Evolutionary conservation across 768 basidiomycete genomes (phyloP), one percentile per base, ranked within the genome.

Genomic region (Agrocybe pediades): DNA sequence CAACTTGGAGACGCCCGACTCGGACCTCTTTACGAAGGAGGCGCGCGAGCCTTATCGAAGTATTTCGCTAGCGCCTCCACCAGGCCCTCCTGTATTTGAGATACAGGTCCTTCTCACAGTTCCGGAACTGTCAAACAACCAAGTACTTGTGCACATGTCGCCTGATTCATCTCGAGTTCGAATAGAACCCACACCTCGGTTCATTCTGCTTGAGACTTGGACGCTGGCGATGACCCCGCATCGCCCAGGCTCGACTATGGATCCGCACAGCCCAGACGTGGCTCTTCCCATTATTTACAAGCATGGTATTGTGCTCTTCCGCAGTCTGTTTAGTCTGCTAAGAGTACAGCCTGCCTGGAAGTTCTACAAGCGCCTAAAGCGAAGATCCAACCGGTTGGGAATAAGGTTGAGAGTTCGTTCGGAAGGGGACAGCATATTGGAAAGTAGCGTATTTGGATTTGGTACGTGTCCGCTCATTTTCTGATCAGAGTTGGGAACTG

Each of bases 201-300:
- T 76, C 62, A 84, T 93, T 53, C 75, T 92, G 4, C 82, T 92
- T 60, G 90, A 92, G 74, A 78, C 79, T 17, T 90, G 87, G 83
- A 69, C 75, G 17, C 74, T 92, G 54, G 68, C 64, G 36, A 84
- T 58, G 57, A 46, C 50, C 30, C 86, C 60, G 56, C 58, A 52
- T 67, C 67, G 19, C 55, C 54, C 25, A 58, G 56, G 41, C 33
- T 70, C 53, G 44, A 57, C 23, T 46, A 54, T 46, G 55, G 53
- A 36, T 41, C 64, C 17, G 16, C 62, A 62, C 41, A 66, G 65
- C 51, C 60, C 68, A 45, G 86, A 87, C 54, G 75, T 87, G 33
- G 81, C 85, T 13, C 82, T 87, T 29, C 79, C 90, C 0, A 88
- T 86, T 11, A 86, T 91, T 49, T 93, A 93, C 79, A 93, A 93